Base-by-base conservation (phyloP, 352 stramenopile genomes). In the Globisporangium ultimum region DNA sequence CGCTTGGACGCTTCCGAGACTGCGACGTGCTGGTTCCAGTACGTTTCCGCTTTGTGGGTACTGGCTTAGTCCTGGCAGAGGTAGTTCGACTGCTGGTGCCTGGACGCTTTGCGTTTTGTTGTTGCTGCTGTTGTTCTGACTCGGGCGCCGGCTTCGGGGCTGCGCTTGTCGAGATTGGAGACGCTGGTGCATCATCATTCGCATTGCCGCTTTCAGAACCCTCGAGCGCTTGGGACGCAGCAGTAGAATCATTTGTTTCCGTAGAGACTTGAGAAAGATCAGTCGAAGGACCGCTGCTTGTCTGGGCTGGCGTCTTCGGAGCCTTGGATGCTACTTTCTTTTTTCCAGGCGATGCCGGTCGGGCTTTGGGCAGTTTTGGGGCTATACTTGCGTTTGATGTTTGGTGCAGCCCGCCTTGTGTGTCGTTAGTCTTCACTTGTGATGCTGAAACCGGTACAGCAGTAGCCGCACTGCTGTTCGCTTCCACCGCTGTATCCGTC, bases 361-460 rank as follows among this genome's bases (percentile, higher is more conserved):
- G 28, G 28, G 28, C 7, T 36, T 36, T 36, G 3, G 28, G 45
- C n/a, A n/a, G 8, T 9, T 58, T 63, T 34, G 34, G 34, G 7
- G 48, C 47, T 62, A 24, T 49, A 47, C n/a, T 55, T 18, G n/a
- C 21, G 34, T 6, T 34, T 53, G 56, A n/a, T 24, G 21, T 54
- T 22, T 8, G 10, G 8, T 34, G 24, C 12, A 10, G 15, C 18
- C 2, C 7, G 8, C 28, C 9, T 36, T 36, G 28, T 5, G 28
- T 36, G 28, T 10, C 28, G 28, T 36, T 36, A 10, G 50, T 7
- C n/a, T 11, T 40, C 21, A 5, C 17, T 12, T 53, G 41, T 53
- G 22, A 17, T 10, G 20, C 53, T 40, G 41, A 42, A n/a, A 2
- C 40, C 10, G 41, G 22, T 24, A 17, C 17, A 17, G 13, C 42